Percentiles rank a stretch among this genome's conserved stretches.
phyloP scores from a whole-genome alignment of 2,329 filamentous ascomycete genomes.

The Nothophaeocryptopus gaeumannii region DNA sequence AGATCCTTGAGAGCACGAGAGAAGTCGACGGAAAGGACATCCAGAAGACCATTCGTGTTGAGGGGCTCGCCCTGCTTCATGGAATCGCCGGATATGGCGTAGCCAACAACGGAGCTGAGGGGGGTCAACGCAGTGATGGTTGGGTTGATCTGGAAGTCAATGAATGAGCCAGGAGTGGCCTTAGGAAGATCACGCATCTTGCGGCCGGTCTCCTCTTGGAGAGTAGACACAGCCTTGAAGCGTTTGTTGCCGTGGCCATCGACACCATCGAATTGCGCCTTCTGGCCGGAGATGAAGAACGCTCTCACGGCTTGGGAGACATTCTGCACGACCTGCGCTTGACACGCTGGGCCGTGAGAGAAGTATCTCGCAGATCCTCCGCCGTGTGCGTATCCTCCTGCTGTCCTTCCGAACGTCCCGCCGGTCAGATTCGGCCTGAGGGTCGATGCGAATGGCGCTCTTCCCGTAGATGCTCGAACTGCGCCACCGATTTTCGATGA shows the following conservation, averaged over 20 bases:
- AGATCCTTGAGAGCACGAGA: slow-evolving; percentile 81
- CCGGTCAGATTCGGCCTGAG: slow-evolving; percentile 90
- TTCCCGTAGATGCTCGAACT: slow-evolving; percentile 64
- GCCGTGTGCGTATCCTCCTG: slow-evolving; percentile 80
- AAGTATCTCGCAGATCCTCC: slow-evolving; percentile 79
- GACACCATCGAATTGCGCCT: slow-evolving; percentile 79
- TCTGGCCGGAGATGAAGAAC: slow-evolving; percentile 88
- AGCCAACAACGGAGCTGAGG: slow-evolving; percentile 58
- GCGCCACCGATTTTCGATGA: slow-evolving; percentile 56
- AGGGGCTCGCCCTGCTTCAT: slow-evolving; percentile 57
- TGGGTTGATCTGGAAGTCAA: slow-evolving; percentile 86
- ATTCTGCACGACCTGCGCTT: slow-evolving; percentile 88
- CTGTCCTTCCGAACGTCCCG: slow-evolving; percentile 76
- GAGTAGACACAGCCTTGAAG: slow-evolving; percentile 71
- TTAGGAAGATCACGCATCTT: slow-evolving; percentile 62
- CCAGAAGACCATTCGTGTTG: slow-evolving; percentile 78
- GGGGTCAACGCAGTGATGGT: slow-evolving; percentile 85
- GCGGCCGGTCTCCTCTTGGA: slow-evolving; percentile 69
- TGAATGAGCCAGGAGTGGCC: slow-evolving; percentile 68
- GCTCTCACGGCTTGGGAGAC: slow-evolving; percentile 91
- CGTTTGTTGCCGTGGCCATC: slow-evolving; percentile 69
- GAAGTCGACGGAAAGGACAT: slow-evolving; percentile 84
- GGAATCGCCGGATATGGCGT: slow-evolving; percentile 37
- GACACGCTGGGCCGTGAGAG: slow-evolving; percentile 78
- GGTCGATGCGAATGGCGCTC: slow-evolving; percentile 82